phyloP scores from a whole-genome alignment of 2,329 filamentous ascomycete species.

The Botryotinia convoluta region DNA sequence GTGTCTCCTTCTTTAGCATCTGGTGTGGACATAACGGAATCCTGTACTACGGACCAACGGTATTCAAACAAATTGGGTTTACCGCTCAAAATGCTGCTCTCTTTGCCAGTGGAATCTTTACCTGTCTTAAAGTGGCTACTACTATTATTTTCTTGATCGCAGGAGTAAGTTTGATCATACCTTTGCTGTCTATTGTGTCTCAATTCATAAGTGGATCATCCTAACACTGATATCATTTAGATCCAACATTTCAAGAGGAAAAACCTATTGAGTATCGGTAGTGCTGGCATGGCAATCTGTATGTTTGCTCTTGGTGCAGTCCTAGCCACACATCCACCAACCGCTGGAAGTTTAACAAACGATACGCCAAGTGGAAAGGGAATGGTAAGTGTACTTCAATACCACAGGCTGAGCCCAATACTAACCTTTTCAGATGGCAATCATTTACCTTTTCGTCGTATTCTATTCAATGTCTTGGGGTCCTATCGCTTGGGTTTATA shows the following conservation, averaged over 20 bases:
- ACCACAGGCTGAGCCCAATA: background rate
- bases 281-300: constrained; percentile 9
- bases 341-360: background rate
- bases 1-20: constrained; percentile 15
- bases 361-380: constrained; percentile 15
- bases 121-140: constrained; percentile 22
- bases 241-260: constrained; percentile 16
- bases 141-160: constrained; percentile 19
- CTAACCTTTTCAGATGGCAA: constrained; percentile 11
- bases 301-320: constrained; percentile 16
- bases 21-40: constrained; percentile 17
- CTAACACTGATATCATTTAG: background rate
- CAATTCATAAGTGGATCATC: background rate
- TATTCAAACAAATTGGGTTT: constrained; percentile 24
- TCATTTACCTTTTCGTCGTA: constrained; percentile 17
- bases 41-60: constrained; percentile 13
- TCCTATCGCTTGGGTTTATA: constrained; percentile 14
- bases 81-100: constrained; percentile 24
- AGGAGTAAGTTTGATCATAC: constrained; percentile 2
- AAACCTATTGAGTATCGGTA: constrained; percentile 5
- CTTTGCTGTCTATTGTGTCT: background rate
- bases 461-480: constrained; percentile 17
- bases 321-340: constrained; percentile 13
- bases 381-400: background rate
- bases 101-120: constrained; percentile 25